A percentile compares a stretch with the other conserved stretches of the same genome.
Evolutionary conservation across 2,329 filamentous ascomycete genomes (phyloP).

Genomic region (Ophiostoma pallidulum): DNA sequence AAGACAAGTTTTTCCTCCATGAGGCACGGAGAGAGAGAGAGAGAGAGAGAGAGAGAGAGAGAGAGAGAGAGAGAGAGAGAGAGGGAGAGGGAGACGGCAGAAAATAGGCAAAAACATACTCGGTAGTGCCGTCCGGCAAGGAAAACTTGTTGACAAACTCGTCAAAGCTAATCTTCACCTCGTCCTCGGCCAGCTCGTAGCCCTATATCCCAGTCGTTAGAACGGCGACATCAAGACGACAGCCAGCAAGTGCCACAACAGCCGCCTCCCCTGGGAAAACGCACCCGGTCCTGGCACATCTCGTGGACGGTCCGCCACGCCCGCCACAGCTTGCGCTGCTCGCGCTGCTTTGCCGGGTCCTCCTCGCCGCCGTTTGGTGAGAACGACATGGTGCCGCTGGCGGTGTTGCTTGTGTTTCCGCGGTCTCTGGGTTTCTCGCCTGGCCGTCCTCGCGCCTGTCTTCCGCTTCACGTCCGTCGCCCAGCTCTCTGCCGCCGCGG

Average conservation of each 20-base stretch:
- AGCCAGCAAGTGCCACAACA: too few species aligned
- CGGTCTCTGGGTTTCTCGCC: not conserved
- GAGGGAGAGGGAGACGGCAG: too few species aligned
- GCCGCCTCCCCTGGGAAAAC: conserved; percentile 25
- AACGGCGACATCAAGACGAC: too few species aligned
- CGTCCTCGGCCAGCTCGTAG: conserved; percentile 83
- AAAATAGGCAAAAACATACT: conserved; percentile 38
- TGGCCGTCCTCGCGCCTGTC: too few species aligned
- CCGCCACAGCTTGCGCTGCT: conserved; percentile 71
- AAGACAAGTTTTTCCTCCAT: too few species aligned
- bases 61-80: conserved; percentile 4
- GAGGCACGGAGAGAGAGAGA: too few species aligned
- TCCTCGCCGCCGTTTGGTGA: conserved; percentile 11
- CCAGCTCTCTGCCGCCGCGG: too few species aligned
- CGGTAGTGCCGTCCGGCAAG: conserved; percentile 61
- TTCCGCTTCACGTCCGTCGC: too few species aligned
- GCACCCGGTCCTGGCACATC: conserved; percentile 85
- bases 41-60: too few species aligned
- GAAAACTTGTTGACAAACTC: conserved; percentile 67
- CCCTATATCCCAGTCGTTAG: too few species aligned
- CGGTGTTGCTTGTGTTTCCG: not conserved
- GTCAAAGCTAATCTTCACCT: conserved; percentile 78
- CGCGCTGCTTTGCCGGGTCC: conserved; percentile 37
- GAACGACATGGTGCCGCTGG: conserved; percentile 7
- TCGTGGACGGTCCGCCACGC: conserved; percentile 89